These are phyloP conservation scores for Pittosporum tobira DNA, from an alignment of 129 eudicot genomes.

Conservation along the genomic window DNA sequence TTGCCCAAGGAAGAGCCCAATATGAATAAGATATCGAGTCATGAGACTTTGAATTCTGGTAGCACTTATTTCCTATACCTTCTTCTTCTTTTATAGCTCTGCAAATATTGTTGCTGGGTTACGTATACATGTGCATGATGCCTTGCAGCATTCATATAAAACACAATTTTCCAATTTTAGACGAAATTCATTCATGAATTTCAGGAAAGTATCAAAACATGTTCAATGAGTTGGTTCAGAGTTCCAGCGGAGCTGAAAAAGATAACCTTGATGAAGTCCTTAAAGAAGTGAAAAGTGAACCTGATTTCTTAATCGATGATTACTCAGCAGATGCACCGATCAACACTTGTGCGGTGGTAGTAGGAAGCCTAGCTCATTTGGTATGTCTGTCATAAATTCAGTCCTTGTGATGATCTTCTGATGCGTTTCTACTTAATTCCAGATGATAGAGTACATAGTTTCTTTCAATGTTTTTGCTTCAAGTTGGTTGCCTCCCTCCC, in stretches of 20 bases:
- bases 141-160: background rate
- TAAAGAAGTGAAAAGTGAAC: slow-evolving; percentile 29
- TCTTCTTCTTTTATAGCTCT: background rate
- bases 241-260: background rate
- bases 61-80: background rate
- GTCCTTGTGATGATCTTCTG: too few species aligned
- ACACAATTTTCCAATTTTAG: background rate
- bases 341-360: slow-evolving; percentile 27
- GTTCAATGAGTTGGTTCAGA: slow-evolving; percentile 1
- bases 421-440: too few species aligned
- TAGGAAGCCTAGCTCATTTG: slow-evolving; percentile 24
- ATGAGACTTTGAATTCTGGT: slow-evolving; percentile 2
- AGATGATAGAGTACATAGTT: too few species aligned
- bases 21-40: slow-evolving; percentile 3
- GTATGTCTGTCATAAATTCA: slow-evolving; percentile 21
- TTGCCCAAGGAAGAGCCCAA: slow-evolving; percentile 18
- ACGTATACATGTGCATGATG: background rate
- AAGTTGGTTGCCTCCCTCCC: too few species aligned
- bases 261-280: slow-evolving; percentile 1
- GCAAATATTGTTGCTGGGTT: background rate
- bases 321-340: background rate
- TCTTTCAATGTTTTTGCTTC: too few species aligned
- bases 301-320: slow-evolving; percentile 19
- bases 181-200: slow-evolving; percentile 5
- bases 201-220: slow-evolving; percentile 9